Evolutionary conservation across 306 rosid genomes (phyloP), one percentile per base, ranked within the genome.

Genomic region (Aeschynomene evenia): DNA sequence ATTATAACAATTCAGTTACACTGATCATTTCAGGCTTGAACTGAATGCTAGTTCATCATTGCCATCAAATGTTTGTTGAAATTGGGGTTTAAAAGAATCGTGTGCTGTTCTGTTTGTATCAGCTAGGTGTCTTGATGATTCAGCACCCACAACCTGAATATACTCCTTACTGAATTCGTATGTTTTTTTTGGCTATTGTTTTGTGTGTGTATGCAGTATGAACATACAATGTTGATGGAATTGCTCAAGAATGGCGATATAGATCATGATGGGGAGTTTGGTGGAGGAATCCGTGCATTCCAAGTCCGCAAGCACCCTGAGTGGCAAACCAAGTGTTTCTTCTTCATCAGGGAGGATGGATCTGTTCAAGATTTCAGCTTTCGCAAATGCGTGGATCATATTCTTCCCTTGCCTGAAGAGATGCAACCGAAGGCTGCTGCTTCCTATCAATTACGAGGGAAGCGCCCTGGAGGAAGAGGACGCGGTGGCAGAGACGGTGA

Each of bases 351-450:
- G 76, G 83, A 78, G 58, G 93, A 93, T 71, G 86, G 54, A 29
- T 80, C 88, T 4, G 63, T 48, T 9, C 96, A 93, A 71, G 96
- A 93, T 68, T 93, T 93, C 65, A 88, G 98, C 87, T 93, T 90
- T 81, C 80, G 98, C 26, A 93, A 90, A 83, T 93, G 97, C 33
- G 93, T 90, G 37, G 85, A 93, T 79, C 85, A 64, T 29, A 90
- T 93, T 37, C 86, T 83, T 64, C 93, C 96, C 40, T 72, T 93
- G 84, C 98, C 98, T 3, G 91, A 85, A 53, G 85, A 77, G 61
- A 80, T 93, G 96, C 88, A 81, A 53, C 14, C 73, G 58, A 80
- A 78, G 58, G 18, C 63, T 28, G 86, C 78, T n/a, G 90, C 66
- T 20, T 84, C 87, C 78, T 83, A 18, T 76, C 80, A 77, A 43